Evolutionary conservation across 441 rosid species (phyloP).

Genomic region (Flueggea neowawraea): DNA sequence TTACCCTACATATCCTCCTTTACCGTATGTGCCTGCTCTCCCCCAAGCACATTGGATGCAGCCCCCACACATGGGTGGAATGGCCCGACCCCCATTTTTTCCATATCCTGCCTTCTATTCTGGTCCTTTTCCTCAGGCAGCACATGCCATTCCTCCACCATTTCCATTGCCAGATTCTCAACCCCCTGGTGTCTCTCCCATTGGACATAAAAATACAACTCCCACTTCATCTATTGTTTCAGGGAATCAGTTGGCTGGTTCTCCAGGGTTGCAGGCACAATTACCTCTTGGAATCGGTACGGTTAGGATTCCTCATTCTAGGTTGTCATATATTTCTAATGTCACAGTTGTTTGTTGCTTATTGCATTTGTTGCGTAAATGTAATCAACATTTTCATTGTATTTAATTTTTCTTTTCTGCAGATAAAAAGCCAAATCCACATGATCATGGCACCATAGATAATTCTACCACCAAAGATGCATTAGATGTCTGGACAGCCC

Average conservation of each 20-base stretch:
- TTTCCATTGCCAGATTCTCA: conserved; percentile 54
- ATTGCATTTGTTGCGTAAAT: conserved; percentile 17
- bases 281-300: conserved; percentile 75
- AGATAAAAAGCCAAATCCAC: conserved; percentile 53
- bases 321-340: conserved; percentile 37
- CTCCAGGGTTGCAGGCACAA: conserved; percentile 43
- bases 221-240: conserved; percentile 33
- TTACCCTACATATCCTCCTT: conserved; percentile 54
- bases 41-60: conserved; percentile 82
- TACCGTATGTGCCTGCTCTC: conserved; percentile 55
- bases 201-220: conserved; percentile 38
- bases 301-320: conserved; percentile 66
- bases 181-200: conserved; percentile 56
- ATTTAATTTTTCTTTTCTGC: conserved; percentile 22
- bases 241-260: conserved; percentile 37
- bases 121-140: conserved; percentile 55
- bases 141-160: conserved; percentile 39
- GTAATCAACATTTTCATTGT: conserved; percentile 26
- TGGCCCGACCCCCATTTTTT: conserved; percentile 49
- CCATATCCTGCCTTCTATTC: conserved; percentile 60
- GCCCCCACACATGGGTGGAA: conserved; percentile 66
- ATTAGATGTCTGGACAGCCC: conserved; percentile 89
- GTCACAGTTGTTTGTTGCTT: conserved; percentile 59
- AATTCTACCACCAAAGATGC: conserved; percentile 39
- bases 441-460: conserved; percentile 32